Evolutionary conservation across 2,329 filamentous ascomycete genomes (phyloP).

Genomic region (Fusarium musae): DNA sequence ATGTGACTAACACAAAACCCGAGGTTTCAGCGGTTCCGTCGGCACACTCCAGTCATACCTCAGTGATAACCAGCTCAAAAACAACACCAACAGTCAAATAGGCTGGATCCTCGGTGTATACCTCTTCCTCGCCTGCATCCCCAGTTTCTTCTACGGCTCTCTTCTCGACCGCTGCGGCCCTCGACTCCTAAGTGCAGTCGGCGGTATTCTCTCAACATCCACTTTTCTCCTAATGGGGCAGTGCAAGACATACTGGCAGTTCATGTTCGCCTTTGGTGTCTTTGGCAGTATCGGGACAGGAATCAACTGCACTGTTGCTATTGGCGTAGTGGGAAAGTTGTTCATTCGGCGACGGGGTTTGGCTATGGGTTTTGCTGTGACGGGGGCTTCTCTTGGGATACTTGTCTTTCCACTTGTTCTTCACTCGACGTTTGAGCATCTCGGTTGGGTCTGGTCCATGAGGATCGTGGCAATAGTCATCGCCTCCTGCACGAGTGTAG

Average conservation of each 20-base stretch:
- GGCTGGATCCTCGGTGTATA: constrained; percentile 60
- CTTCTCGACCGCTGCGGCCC: constrained; percentile 60
- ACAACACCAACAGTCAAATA: constrained; percentile 54
- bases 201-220: constrained; percentile 48
- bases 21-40: constrained; percentile 58
- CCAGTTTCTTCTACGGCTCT: constrained; percentile 58
- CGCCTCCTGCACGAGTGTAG: constrained; percentile 34
- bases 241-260: constrained; percentile 59
- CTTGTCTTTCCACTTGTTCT: constrained; percentile 49
- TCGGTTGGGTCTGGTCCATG: constrained; percentile 49
- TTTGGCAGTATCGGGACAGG: constrained; percentile 55
- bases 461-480: constrained; percentile 45
- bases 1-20: background rate
- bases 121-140: constrained; percentile 51
- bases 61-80: constrained; percentile 53
- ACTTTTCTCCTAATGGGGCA: constrained; percentile 57
- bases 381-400: constrained; percentile 40
- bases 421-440: constrained; percentile 30
- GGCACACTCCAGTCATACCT: constrained; percentile 60
- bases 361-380: constrained; percentile 24
- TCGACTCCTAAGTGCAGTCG: constrained; percentile 50
- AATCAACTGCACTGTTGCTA: constrained; percentile 47
- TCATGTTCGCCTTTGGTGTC: constrained; percentile 55
- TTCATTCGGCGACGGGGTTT: constrained; percentile 26
- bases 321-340: constrained; percentile 45